phyloP scores from a whole-genome alignment of 2,329 filamentous ascomycete genomes.

The Coleophoma eucalyptorum region DNA sequence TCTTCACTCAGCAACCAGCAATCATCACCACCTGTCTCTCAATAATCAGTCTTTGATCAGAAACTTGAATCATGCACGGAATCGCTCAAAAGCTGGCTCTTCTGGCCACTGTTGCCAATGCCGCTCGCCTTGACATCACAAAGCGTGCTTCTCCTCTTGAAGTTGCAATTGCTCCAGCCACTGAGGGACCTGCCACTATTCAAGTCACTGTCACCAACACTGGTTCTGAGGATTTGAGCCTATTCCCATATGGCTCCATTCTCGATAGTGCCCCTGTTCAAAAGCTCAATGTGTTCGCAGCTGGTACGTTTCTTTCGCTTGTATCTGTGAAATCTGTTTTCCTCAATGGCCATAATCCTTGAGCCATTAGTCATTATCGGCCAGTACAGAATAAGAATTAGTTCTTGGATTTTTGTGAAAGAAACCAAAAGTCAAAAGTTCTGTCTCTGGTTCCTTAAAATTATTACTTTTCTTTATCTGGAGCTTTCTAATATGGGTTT shows the following conservation, averaged over 20 bases:
- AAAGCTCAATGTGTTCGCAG: constrained; percentile 32
- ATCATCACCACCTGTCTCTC: constrained; percentile 5
- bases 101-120: constrained; percentile 14
- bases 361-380: too few species aligned
- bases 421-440: too few species aligned
- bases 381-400: too few species aligned
- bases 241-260: constrained; percentile 36
- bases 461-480: not conserved
- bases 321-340: not conserved
- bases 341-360: not conserved
- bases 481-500: constrained; percentile 28
- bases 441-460: too few species aligned
- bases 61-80: constrained; percentile 17
- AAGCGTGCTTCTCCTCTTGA: constrained; percentile 17
- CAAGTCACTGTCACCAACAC: constrained; percentile 36
- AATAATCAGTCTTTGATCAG: not conserved
- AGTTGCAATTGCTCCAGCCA: constrained; percentile 17
- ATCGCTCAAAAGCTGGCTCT: constrained; percentile 19
- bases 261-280: constrained; percentile 36
- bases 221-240: constrained; percentile 30
- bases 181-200: constrained; percentile 32
- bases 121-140: constrained; percentile 24
- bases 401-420: too few species aligned
- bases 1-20: too few species aligned
- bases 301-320: constrained; percentile 14